phyloP scores from a whole-genome alignment of 1,284 basidiomycete species.

The Heliocybe sulcata region DNA sequence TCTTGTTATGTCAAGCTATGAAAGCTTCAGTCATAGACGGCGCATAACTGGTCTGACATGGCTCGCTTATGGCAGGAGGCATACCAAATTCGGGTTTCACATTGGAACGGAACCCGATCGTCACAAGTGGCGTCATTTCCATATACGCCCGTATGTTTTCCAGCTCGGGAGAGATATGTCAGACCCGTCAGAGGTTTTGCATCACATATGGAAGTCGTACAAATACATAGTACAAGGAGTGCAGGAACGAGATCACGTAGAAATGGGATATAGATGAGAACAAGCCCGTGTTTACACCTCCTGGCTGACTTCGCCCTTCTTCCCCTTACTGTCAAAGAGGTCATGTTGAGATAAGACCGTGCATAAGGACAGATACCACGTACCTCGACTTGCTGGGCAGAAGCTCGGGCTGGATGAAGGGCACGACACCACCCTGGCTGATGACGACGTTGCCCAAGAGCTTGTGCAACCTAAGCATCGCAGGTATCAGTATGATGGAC shows the following conservation, averaged over 20 bases:
- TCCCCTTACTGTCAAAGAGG: slow-evolving; percentile 44
- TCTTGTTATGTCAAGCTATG: too few relatives aligned
- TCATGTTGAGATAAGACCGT: background rate
- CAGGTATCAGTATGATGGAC: background rate
- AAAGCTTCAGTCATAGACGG: too few relatives aligned
- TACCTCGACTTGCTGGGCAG: slow-evolving; percentile 49
- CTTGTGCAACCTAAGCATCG: slow-evolving; percentile 44
- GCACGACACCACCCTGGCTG: slow-evolving; percentile 78
- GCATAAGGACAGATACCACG: background rate
- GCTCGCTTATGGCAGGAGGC: too few relatives aligned
- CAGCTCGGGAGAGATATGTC: too few relatives aligned
- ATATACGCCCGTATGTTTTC: too few relatives aligned
- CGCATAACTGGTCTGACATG: too few relatives aligned
- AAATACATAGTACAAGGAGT: background rate
- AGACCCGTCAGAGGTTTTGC: too few relatives aligned
- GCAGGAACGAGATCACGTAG: background rate
- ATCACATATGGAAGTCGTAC: too few relatives aligned
- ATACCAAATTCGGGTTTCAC: too few relatives aligned
- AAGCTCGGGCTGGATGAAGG: slow-evolving; percentile 61
- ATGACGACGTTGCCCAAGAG: slow-evolving; percentile 78
- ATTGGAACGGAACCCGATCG: too few relatives aligned
- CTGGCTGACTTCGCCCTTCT: background rate
- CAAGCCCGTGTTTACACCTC: background rate
- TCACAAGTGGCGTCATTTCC: too few relatives aligned
- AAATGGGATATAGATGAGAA: background rate